Evolutionary conservation across 2,329 filamentous ascomycete genomes (phyloP), one percentile per base, ranked within the genome.

Genomic region (Fusarium sp.): DNA sequence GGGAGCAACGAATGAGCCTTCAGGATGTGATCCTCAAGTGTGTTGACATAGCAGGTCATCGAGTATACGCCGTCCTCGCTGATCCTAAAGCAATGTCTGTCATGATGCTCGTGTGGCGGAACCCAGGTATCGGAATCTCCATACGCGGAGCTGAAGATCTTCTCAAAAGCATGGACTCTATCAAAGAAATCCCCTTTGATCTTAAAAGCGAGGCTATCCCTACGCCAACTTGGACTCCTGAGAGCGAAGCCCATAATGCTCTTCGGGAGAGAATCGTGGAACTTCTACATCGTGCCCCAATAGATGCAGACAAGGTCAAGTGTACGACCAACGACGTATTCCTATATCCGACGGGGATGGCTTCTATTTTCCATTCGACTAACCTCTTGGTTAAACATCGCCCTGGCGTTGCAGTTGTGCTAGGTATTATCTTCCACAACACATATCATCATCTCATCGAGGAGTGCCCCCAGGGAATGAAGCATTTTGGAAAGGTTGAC

Each of bases 311-410:
- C 13, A 69, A 74, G 14, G 67, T 74, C n/a, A 71, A 64, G 28
- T 68, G 74, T 48, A 53, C 56, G 5, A 35, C 74, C 2, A 47
- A 45, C 5, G 84, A 88, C 62, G 80, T 89, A 2, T 86, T 80
- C 49, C 76, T 89, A 20, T 87, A 84, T 68, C 80, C 82, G 7
- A 83, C 83, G 0, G 86, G 86, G 26, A 88, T 88, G 85, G 81
- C 81, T 1, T 79, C 82, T 26, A 81, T 89, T 13, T 84, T 81
- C 55, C 75, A 80, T 24, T 62, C 79, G 3, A 82, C 82, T 35
- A 76, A 77, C 40, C 75, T 78, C 4, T 69, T 86, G 11, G 61
- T 76, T 4, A 68, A 74, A 26, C 68, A 78, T 30, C 76, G 79
- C 3, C 74, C 77, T 0, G 75, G 77, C 4, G 78, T 76, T 33